These are phyloP conservation scores for Penicillium parvum DNA, from an alignment of 495 filamentous ascomycete genomes.

Conservation along the genomic window DNA sequence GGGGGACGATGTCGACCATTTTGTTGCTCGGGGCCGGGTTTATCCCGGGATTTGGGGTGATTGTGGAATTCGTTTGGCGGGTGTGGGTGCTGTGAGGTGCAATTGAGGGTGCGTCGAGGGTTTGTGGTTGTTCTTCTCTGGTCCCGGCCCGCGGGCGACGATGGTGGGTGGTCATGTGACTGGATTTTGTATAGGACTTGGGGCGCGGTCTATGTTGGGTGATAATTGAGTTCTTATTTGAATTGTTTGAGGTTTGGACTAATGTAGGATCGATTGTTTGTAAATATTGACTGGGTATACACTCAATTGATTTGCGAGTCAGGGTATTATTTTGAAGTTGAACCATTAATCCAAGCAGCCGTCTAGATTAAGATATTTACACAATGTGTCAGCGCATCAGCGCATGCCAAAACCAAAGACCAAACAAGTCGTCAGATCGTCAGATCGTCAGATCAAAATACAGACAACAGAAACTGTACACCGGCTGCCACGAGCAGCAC, in stretches of 20 bases:
- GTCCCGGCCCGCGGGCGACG: too few relatives aligned
- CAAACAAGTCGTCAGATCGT: not conserved
- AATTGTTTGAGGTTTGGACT: not conserved
- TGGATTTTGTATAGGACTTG: too few relatives aligned
- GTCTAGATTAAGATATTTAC: not conserved
- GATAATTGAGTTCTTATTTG: too few relatives aligned
- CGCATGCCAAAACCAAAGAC: not conserved
- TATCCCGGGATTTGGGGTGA: not conserved
- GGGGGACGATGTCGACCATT: conserved; percentile 52
- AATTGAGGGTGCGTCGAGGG: not conserved
- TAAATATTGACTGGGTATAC: not conserved
- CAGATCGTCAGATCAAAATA: conserved; percentile 23
- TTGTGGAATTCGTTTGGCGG: not conserved
- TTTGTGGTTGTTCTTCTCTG: too few relatives aligned
- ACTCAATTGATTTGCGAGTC: too few relatives aligned
- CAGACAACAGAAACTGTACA: conserved; percentile 22
- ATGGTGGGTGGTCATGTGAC: conserved; percentile 15
- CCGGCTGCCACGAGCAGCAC: conserved; percentile 24
- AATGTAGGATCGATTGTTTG: not conserved
- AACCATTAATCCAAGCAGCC: too few relatives aligned
- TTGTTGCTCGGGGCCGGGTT: conserved; percentile 11
- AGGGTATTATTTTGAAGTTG: too few relatives aligned
- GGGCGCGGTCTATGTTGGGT: too few relatives aligned
- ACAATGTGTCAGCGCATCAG: not conserved
- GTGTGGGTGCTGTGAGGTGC: not conserved